Evolutionary conservation across 208 protist species (phyloP), one percentile per base, ranked within the genome.

Genomic region (Leishmania tropica): DNA sequence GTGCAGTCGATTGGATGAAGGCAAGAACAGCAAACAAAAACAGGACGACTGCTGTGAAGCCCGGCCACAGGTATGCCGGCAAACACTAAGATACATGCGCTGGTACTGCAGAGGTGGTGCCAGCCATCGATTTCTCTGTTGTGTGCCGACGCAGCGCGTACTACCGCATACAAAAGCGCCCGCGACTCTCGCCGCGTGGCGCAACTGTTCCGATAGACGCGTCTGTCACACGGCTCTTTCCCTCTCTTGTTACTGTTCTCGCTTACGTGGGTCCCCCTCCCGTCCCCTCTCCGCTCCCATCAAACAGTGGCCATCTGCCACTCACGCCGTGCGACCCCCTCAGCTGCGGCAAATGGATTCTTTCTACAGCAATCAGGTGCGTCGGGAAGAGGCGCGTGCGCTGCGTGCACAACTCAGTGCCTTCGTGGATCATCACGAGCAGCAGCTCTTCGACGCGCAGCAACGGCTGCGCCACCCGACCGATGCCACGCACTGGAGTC

Each of bases 391-490:
- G 5, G 81, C 81, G 5, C 35, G 8, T 8, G 76, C 76, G 24
- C 75, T 85, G 10, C 81, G 76, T 13, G 62, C 81, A n/a, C 76
- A 67, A 37, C 81, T 94, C 83, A 60, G 85, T 81, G 19, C 75
- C 72, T 91, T 94, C 54, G 89, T 92, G 2, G 75, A 85, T 5
- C 76, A 73, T 11, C 91, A 94, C 83, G 91, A 94, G 68, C 88
- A 89, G 67, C 81, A 83, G 64, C 84, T 94, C 28, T 76, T 93
- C 60, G 87, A 92, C 35, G 81, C 87, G 58, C 85, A 92, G 84
- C 89, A 91, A n/a, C 80, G 72, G 35, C 86, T 94, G 53, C 74
- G 83, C 65, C 79, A 85, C 62, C 87, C 86, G 13, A 89, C 85
- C 68, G 91, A 93, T 60, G 86, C 85, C 17, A 92, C 86, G 40